These are phyloP conservation scores for Mentha longifolia DNA, from an alignment of 257 asterid genomes.

Conservation along the genomic window DNA sequence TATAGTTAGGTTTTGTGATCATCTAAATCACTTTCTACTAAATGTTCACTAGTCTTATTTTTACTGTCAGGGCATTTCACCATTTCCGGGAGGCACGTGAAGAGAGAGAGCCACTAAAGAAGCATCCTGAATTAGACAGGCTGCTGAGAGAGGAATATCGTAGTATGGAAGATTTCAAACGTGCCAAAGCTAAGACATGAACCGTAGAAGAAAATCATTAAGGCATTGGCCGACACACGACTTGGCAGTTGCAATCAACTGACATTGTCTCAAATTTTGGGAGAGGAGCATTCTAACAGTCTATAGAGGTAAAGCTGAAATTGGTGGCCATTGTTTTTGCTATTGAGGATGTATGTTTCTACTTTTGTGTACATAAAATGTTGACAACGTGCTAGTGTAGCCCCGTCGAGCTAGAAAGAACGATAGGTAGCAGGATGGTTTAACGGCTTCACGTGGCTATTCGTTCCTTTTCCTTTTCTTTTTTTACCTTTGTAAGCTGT, in stretches of 20 bases:
- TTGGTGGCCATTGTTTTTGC: constrained; percentile 30
- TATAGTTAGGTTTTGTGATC: background rate
- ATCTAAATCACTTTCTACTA: too few relatives aligned
- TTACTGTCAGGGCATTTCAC: constrained; percentile 78
- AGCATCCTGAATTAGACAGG: constrained; percentile 74
- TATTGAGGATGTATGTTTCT: too few relatives aligned
- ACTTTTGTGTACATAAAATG: constrained; percentile 40
- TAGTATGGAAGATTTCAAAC: constrained; percentile 73
- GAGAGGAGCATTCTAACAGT: constrained; percentile 43
- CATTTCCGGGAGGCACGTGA: constrained; percentile 59
- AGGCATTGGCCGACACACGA: background rate
- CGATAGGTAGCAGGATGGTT: constrained; percentile 16
- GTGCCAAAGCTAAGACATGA: constrained; percentile 49
- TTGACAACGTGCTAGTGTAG: constrained; percentile 20
- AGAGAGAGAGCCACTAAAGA: constrained; percentile 51
- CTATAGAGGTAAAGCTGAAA: constrained; percentile 38
- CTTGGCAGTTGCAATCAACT: constrained; percentile 33
- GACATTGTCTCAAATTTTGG: constrained; percentile 38
- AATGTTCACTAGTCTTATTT: background rate
- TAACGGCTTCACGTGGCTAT: constrained; percentile 17
- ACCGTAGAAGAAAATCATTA: constrained; percentile 36
- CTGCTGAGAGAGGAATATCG: constrained; percentile 73
- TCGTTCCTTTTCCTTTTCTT: background rate
- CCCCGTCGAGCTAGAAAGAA: constrained; percentile 13
- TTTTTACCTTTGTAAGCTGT: constrained; percentile 9